Evolutionary conservation across 257 asterid species (phyloP).

Genomic region (Lithospermum erythrorhizon): DNA sequence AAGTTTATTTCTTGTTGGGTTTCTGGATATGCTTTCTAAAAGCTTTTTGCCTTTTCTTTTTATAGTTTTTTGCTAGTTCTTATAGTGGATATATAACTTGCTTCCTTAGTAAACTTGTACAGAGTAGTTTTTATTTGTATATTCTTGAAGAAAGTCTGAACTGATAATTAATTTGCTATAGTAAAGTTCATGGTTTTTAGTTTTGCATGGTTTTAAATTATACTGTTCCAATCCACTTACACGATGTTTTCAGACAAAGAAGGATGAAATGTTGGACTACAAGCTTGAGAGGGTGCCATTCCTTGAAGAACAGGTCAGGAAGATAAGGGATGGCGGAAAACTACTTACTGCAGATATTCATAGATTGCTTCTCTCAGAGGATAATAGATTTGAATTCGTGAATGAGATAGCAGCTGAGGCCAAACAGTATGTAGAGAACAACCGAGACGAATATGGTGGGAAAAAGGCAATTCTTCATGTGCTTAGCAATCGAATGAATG

Average conservation of each 20-base stretch:
- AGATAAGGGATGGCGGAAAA: conserved; percentile 61
- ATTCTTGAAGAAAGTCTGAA: not conserved
- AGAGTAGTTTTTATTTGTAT: too few relatives aligned
- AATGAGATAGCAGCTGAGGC: conserved; percentile 93
- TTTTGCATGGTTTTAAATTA: not conserved
- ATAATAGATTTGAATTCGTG: conserved; percentile 72
- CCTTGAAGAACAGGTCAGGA: conserved; percentile 86
- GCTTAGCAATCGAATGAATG: conserved; percentile 84
- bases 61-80: not conserved
- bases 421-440: conserved; percentile 72
- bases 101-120: not conserved
- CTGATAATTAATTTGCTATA: not conserved
- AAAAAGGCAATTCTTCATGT: conserved; percentile 90
- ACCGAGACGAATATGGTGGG: conserved; percentile 82
- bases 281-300: conserved; percentile 67
- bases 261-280: conserved; percentile 43
- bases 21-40: not conserved
- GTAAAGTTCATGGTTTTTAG: not conserved
- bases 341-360: conserved; percentile 62
- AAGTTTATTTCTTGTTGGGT: not conserved
- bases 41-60: not conserved
- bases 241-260: conserved; percentile 32
- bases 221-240: not conserved
- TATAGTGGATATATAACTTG: not conserved
- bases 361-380: conserved; percentile 67